phyloP scores from a whole-genome alignment of 345 rosid species.

The Abelmoschus esculentus region DNA sequence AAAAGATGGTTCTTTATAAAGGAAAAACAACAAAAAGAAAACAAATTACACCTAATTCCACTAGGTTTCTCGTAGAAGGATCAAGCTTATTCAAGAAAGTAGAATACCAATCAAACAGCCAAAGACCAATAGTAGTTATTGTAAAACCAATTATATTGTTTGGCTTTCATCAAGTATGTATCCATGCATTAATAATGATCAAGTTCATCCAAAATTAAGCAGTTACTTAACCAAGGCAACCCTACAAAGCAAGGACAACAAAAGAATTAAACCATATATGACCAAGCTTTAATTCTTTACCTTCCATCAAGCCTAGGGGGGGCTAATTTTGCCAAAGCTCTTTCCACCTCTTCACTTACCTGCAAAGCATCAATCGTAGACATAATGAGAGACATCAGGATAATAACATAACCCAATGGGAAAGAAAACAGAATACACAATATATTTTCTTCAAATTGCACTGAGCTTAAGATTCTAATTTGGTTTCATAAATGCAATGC shows the following conservation, averaged over 20 bases:
- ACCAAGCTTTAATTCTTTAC: constrained; percentile 20
- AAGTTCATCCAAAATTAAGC: not conserved
- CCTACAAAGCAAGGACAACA: not conserved
- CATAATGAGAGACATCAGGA: not conserved
- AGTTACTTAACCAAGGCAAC: not conserved
- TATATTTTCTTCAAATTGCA: not conserved
- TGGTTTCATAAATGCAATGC: not conserved
- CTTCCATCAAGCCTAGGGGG: constrained; percentile 85
- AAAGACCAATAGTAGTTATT: not conserved
- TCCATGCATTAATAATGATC: not conserved
- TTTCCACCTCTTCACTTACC: constrained; percentile 99
- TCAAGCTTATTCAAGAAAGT: not conserved
- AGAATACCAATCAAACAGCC: not conserved
- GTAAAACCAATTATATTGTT: not conserved
- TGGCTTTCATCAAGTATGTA: not conserved
- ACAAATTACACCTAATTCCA: not conserved
- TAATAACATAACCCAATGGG: not conserved
- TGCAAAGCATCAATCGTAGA: constrained; percentile 25
- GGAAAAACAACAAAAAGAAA: not conserved
- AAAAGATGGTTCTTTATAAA: not conserved
- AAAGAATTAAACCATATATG: not conserved
- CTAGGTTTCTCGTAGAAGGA: not conserved
- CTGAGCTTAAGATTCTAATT: not conserved
- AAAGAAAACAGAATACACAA: not conserved
- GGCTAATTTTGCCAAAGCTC: constrained; percentile 90